Conservation (phyloP, 768 basidiomycete species). For the Glaciozyma martinii region DNA sequence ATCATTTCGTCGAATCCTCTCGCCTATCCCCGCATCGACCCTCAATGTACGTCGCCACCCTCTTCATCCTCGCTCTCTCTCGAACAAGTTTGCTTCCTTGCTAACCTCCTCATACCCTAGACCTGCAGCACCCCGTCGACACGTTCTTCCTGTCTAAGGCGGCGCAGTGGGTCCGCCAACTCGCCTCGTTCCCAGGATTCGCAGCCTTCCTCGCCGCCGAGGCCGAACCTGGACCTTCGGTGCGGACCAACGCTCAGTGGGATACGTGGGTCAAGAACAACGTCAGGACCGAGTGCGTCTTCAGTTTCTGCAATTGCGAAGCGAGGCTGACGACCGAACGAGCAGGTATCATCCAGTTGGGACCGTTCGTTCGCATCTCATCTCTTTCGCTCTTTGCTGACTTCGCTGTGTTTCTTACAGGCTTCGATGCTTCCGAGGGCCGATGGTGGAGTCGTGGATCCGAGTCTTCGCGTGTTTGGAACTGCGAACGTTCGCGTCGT, state of each 20-base stretch:
- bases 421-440: conserved; percentile 43
- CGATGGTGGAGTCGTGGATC: conserved; percentile 45
- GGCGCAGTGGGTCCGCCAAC: conserved; percentile 9
- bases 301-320: not conserved
- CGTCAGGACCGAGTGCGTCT: conserved; percentile 45
- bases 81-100: too few species aligned
- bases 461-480: conserved; percentile 38
- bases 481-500: not conserved
- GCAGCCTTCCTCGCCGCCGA: conserved; percentile 10
- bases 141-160: conserved; percentile 11
- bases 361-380: too few species aligned
- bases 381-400: not conserved
- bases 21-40: too few species aligned
- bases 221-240: conserved; percentile 45
- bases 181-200: conserved; percentile 1
- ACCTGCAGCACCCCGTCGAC: conserved; percentile 10
- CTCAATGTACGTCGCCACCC: too few species aligned
- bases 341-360: not conserved
- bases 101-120: not conserved
- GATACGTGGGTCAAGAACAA: conserved; percentile 47
- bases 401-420: conserved; percentile 39
- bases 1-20: conserved; percentile 7
- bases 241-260: conserved; percentile 52
- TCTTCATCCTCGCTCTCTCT: too few species aligned
- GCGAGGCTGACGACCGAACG: not conserved